phyloP scores from a whole-genome alignment of 495 filamentous ascomycete genomes.

The Tuber calosporum region DNA sequence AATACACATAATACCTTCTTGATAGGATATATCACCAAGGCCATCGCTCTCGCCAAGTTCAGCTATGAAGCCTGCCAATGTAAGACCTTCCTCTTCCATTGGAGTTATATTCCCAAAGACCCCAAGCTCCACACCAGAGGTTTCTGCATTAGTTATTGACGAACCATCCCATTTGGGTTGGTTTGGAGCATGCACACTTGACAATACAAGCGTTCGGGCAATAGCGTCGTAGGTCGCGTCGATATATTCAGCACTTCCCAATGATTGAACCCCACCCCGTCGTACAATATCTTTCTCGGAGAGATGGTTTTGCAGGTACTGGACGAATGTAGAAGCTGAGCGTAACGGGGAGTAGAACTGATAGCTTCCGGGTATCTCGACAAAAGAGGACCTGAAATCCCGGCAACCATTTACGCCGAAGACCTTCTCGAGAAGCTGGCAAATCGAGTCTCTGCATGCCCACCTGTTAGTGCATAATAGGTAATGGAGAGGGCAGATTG shows the following conservation, averaged over 20 bases:
- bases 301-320: constrained; percentile 52
- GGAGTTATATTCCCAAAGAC: constrained; percentile 63
- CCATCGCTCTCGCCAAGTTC: constrained; percentile 68
- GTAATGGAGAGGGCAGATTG: constrained; percentile 11
- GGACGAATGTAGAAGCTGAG: constrained; percentile 55
- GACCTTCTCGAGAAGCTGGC: constrained; percentile 53
- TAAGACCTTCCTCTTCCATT: constrained; percentile 58
- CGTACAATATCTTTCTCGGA: constrained; percentile 44
- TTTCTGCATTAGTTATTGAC: constrained; percentile 43
- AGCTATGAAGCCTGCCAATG: constrained; percentile 68
- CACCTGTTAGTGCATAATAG: constrained; percentile 9
- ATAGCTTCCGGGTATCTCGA: constrained; percentile 54
- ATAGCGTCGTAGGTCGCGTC: constrained; percentile 73
- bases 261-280: neutral
- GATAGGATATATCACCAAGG: constrained; percentile 52
- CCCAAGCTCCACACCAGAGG: constrained; percentile 62
- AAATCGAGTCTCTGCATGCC: constrained; percentile 51
- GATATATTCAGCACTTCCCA: constrained; percentile 51
- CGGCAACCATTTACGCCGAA: constrained; percentile 57
- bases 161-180: constrained; percentile 50
- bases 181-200: constrained; percentile 43
- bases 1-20: constrained; percentile 5
- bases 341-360: constrained; percentile 57
- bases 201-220: constrained; percentile 57
- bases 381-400: constrained; percentile 59